Conservation (phyloP, 352 stramenopile genomes). For the Pythium monospermum region DNA sequence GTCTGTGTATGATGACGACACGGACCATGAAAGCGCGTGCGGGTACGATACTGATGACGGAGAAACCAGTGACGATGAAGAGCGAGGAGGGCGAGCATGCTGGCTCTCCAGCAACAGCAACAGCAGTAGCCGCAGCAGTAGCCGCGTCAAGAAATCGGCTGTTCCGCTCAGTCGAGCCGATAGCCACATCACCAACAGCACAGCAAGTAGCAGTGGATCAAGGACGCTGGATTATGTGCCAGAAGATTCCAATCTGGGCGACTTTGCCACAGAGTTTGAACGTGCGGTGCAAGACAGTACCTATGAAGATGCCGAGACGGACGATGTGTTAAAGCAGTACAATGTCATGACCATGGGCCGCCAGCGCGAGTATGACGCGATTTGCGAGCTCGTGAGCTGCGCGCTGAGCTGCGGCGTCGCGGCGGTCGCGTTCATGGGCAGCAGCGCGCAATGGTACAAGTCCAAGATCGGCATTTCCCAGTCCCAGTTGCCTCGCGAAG, state of each 20-base stretch:
- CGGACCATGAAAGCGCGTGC: constrained; percentile 18
- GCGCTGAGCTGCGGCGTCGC: constrained; percentile 57
- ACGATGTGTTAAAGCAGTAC: constrained; percentile 38
- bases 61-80: constrained; percentile 4
- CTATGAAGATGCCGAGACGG: constrained; percentile 40
- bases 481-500: constrained; percentile 46
- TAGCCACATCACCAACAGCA: constrained; percentile 5
- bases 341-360: constrained; percentile 36
- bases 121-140: not conserved
- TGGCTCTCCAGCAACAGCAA: not conserved
- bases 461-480: constrained; percentile 65
- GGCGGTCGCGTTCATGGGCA: constrained; percentile 62
- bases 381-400: constrained; percentile 64
- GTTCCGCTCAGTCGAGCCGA: not conserved
- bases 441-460: constrained; percentile 67
- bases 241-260: constrained; percentile 28
- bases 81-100: not conserved
- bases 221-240: constrained; percentile 13
- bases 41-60: constrained; percentile 24
- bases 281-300: constrained; percentile 30
- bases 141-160: not conserved
- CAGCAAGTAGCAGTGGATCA: constrained; percentile 6
- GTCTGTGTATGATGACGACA: constrained; percentile 27
- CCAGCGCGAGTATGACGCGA: constrained; percentile 63
- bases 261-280: constrained; percentile 25